Conservation (phyloP, 1,139 yeast species). For the Meyerozyma smithsonii region DNA sequence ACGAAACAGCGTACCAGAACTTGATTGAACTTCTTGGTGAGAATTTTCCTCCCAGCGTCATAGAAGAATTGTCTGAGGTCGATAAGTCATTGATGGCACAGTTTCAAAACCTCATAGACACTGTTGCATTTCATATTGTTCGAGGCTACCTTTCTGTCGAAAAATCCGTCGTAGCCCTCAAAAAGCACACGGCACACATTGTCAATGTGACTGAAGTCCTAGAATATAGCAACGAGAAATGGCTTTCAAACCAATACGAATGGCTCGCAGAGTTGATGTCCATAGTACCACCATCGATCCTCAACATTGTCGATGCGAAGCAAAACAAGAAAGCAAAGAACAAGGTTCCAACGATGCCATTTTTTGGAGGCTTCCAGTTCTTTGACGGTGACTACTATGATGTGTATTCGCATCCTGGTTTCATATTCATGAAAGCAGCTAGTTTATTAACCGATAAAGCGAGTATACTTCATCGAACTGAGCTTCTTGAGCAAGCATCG, state of each 20-base stretch:
- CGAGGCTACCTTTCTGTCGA: constrained; percentile 59
- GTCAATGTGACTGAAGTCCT: constrained; percentile 28
- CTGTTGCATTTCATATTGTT: constrained; percentile 58
- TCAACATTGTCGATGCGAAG: constrained; percentile 23
- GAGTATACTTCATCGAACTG: neutral
- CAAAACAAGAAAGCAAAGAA: constrained; percentile 8
- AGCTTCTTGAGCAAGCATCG: constrained; percentile 3
- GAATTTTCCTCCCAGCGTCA: constrained; percentile 13
- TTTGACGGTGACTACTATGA: constrained; percentile 20
- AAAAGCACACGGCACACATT: constrained; percentile 62
- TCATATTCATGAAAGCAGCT: constrained; percentile 25
- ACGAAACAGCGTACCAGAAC: constrained; percentile 34
- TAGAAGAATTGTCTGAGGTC: constrained; percentile 19
- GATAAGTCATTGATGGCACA: constrained; percentile 27
- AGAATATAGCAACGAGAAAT: constrained; percentile 18
- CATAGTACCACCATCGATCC: constrained; percentile 37
- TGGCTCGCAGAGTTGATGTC: constrained; percentile 58
- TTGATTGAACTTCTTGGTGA: constrained; percentile 24
- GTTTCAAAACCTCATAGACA: constrained; percentile 43
- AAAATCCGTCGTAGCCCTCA: constrained; percentile 54
- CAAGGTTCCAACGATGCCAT: constrained; percentile 11
- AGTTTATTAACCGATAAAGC: constrained; percentile 1
- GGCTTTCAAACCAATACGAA: constrained; percentile 43
- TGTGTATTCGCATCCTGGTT: constrained; percentile 26
- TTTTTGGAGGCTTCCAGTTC: constrained; percentile 34